phyloP scores from a whole-genome alignment of 1,139 yeast species.

The Saccharomycopsis crataegensis region DNA sequence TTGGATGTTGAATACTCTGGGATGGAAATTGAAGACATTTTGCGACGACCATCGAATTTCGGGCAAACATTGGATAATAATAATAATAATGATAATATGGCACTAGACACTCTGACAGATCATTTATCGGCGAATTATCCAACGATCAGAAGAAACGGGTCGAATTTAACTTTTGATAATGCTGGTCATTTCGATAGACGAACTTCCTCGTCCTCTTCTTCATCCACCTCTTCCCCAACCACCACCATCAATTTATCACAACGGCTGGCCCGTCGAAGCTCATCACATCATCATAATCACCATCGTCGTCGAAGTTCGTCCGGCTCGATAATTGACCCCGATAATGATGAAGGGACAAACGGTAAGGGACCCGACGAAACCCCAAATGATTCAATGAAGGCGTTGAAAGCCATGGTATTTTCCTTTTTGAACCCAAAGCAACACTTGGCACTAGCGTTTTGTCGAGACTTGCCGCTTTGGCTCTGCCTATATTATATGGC shows the following conservation, averaged over 20 bases:
- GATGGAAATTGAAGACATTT: slow-evolving; percentile 1
- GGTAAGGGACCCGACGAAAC: slow-evolving; percentile 12
- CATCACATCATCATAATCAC: no score
- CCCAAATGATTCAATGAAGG: no score
- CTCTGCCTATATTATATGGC: slow-evolving; percentile 34
- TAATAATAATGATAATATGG: neutral
- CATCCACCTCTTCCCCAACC: no score
- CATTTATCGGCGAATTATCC: no score
- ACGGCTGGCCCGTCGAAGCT: no score
- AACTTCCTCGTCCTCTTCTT: no score
- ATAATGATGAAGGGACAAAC: slow-evolving; percentile 8
- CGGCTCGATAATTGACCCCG: neutral
- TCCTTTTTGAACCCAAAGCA: slow-evolving; percentile 67
- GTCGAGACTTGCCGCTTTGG: slow-evolving; percentile 67
- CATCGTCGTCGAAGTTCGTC: no score
- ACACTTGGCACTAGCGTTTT: slow-evolving; percentile 64
- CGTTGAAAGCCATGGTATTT: slow-evolving; percentile 50
- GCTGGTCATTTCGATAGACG: no score
- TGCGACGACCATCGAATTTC: neutral
- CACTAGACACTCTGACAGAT: neutral
- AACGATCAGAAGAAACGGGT: no score
- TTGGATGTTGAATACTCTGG: slow-evolving; percentile 8
- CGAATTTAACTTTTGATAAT: no score
- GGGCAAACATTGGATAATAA: slow-evolving; percentile 3
- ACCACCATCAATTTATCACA: no score